Base-by-base conservation (phyloP, 225 moss, liverwort and hornwort species). In the Pseudoscleropodium purum region DNA sequence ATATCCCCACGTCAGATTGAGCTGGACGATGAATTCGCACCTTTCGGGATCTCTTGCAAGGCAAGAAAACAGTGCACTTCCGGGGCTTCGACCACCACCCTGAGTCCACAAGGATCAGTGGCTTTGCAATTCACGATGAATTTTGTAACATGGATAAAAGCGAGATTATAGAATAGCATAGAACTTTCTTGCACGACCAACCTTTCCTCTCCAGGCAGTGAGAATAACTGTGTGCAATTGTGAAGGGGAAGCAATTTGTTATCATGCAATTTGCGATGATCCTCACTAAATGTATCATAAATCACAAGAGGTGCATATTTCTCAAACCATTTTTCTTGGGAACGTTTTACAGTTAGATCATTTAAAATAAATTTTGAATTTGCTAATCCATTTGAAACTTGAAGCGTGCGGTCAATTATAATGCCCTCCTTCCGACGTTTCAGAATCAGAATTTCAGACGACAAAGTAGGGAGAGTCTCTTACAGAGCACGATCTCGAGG, bases 51-150 rank as follows among this genome's bases (percentile, higher is more conserved):
- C 84, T 88, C 91, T 74, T 94, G 94, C 91, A 94, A 89, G 85
- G 91, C 94, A 81, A 94, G 90, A 73, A 94, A 94, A 87, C 94
- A 94, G 62, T 94, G 94, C 79, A 94, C 72, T 81, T 92, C 94
- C 73, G 94, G 94, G 87, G 94, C 91, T 91, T 91, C 94, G 41
- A 29, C 77, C 65, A 94, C 94, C 87, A 83, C 94, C 74, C 94
- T 94, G 90, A 41, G 51, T 84, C 33, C 91, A 84, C 47, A 81
- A 83, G 49, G 56, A 84, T 80, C 84, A 90, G 15, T 11, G 33
- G 30, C 37, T 37, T 49, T 52, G 23, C 31, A 69, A 34, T 68
- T 56, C 14, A 62, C 20, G 26, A 62, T 15, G 15, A 43, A 84
- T 8, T 86, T 47, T n/a, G 81, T 36, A 52, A 30, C 60, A 60